Conservation (phyloP, 257 asterid species). For the Petrea volubilis region DNA sequence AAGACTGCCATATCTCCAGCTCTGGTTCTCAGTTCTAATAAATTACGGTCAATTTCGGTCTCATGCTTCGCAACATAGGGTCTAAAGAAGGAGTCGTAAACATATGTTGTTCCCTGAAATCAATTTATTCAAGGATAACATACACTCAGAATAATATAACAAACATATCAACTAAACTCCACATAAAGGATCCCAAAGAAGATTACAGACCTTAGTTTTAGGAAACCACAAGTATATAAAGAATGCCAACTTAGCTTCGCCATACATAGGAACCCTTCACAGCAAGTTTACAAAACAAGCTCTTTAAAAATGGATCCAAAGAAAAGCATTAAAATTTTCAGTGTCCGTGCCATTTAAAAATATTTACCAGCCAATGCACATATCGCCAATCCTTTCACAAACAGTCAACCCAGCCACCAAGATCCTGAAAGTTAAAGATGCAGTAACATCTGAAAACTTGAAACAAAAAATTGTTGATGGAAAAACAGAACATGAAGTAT, state of each 20-base stretch:
- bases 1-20: conserved; percentile 75
- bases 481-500: conserved; percentile 1
- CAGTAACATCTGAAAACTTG: conserved; percentile 15
- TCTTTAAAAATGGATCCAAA: conserved; percentile 3
- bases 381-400: conserved; percentile 86
- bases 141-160: not conserved
- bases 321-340: not conserved
- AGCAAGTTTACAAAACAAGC: not conserved
- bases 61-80: conserved; percentile 86
- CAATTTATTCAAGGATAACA: conserved; percentile 19
- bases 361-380: conserved; percentile 82
- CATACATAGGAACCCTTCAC: conserved; percentile 93
- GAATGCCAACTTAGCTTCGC: conserved; percentile 98
- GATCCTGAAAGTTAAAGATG: conserved; percentile 56
- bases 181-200: conserved; percentile 2
- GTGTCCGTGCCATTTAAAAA: not conserved
- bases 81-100: conserved; percentile 85
- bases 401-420: conserved; percentile 84
- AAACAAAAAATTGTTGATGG: conserved; percentile 7
- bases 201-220: conserved; percentile 71
- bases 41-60: conserved; percentile 81
- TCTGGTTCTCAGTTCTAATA: conserved; percentile 73
- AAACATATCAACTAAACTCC: conserved; percentile 9
- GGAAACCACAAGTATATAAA: conserved; percentile 93
- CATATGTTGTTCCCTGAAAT: conserved; percentile 90